These are phyloP conservation scores for Rhizopogon vesiculosus DNA, from an alignment of 768 basidiomycete genomes.

Conservation along the genomic window DNA sequence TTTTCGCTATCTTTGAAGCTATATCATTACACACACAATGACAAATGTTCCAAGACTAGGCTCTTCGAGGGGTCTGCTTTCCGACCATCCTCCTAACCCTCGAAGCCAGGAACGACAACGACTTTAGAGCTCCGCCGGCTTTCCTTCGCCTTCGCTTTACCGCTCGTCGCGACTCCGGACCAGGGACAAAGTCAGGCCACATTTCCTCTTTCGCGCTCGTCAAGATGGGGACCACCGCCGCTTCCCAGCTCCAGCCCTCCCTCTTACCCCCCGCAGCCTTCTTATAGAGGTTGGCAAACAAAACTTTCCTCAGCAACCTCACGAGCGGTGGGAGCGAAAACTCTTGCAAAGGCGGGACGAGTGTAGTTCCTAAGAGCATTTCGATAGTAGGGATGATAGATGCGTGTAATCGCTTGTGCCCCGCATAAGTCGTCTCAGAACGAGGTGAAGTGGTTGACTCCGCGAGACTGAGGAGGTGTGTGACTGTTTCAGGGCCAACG, in stretches of 20 bases:
- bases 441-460: background rate
- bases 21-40: no score
- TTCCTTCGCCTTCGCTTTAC: background rate
- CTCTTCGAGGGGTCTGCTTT: background rate
- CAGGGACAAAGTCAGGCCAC: conserved; percentile 6
- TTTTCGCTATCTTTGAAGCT: no score
- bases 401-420: background rate
- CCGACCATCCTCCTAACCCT: conserved; percentile 14
- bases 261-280: conserved; percentile 12
- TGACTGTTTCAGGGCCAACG: conserved; percentile 11
- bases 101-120: conserved; percentile 18
- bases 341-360: background rate
- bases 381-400: conserved; percentile 8
- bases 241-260: conserved; percentile 21
- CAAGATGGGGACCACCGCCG: conserved; percentile 9
- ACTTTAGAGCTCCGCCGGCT: background rate
- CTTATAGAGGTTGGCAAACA: conserved; percentile 15
- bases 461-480: conserved; percentile 18
- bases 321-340: conserved; percentile 18
- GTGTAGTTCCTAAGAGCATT: conserved; percentile 13
- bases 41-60: no score
- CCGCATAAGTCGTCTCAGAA: background rate
- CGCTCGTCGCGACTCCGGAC: background rate
- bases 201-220: conserved; percentile 13
- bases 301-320: conserved; percentile 16